phyloP scores from a whole-genome alignment of 192 early-diverging fungal genomes.

The Phycomyces nitens region DNA sequence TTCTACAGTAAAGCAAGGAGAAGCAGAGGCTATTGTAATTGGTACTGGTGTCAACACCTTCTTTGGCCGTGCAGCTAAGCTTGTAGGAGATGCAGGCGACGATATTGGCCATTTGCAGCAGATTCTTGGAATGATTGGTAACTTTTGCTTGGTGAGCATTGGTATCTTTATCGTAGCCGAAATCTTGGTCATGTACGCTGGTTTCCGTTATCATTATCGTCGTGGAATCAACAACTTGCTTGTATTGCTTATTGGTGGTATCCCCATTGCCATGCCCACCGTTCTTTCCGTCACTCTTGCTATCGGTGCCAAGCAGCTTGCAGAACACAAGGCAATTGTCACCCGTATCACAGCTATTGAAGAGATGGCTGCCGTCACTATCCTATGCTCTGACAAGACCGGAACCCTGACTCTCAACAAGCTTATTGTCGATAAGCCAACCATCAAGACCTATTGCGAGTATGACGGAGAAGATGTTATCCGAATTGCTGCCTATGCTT shows the following conservation, averaged over 20 bases:
- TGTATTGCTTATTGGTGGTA: slow-evolving; percentile 76
- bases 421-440: slow-evolving; percentile 65
- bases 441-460: slow-evolving; percentile 69
- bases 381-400: slow-evolving; percentile 93
- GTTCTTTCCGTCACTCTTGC: slow-evolving; percentile 77
- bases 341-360: slow-evolving; percentile 80
- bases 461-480: slow-evolving; percentile 58
- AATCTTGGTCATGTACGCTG: slow-evolving; percentile 69
- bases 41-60: slow-evolving; percentile 80
- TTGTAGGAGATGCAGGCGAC: slow-evolving; percentile 69
- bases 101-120: slow-evolving; percentile 73
- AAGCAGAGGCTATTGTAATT: slow-evolving; percentile 74
- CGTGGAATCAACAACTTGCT: slow-evolving; percentile 78
- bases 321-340: slow-evolving; percentile 80
- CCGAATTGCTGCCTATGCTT: slow-evolving; percentile 69
- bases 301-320: slow-evolving; percentile 77
- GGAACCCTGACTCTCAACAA: slow-evolving; percentile 92
- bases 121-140: slow-evolving; percentile 73
- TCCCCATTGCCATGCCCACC: slow-evolving; percentile 81
- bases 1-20: slow-evolving; percentile 79
- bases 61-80: slow-evolving; percentile 78
- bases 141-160: slow-evolving; percentile 71
- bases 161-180: slow-evolving; percentile 68
- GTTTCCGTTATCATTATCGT: slow-evolving; percentile 65
- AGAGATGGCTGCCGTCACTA: slow-evolving; percentile 75